Percentiles rank a stretch among this genome's conserved stretches.
Conservation (phyloP, 2,329 filamentous ascomycete species). For the Claviceps lovelessii region DNA sequence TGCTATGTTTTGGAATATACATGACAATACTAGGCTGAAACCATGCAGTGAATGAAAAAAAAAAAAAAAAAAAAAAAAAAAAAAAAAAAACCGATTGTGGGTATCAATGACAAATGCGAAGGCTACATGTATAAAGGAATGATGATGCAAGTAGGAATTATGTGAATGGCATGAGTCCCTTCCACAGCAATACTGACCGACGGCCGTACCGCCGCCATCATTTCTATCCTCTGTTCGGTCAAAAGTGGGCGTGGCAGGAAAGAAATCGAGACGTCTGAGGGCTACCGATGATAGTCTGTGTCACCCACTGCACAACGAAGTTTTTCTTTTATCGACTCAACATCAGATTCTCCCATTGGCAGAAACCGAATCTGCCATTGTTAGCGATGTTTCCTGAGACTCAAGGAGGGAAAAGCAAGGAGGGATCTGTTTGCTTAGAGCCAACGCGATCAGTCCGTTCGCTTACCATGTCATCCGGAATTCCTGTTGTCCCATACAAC, state of each 20-base stretch:
- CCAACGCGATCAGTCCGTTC: background rate
- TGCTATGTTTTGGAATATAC: background rate
- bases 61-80: no score
- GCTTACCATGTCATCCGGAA: conserved; percentile 58
- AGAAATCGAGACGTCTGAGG: background rate
- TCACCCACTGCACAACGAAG: conserved; percentile 36
- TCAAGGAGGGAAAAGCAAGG: no score
- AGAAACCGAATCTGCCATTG: conserved; percentile 47
- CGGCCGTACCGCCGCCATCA: background rate
- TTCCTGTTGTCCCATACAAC: conserved; percentile 53
- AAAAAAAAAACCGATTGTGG: background rate
- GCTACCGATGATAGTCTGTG: conserved; percentile 9
- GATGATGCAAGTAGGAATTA: background rate
- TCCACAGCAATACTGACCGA: background rate
- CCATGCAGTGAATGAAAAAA: background rate
- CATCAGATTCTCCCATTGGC: conserved; percentile 44
- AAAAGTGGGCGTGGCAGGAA: background rate
- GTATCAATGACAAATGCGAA: conserved; percentile 3
- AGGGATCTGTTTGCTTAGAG: background rate
- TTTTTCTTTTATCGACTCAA: conserved; percentile 44
- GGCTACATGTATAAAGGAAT: background rate
- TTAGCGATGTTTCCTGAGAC: conserved; percentile 7
- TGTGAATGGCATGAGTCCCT: background rate
- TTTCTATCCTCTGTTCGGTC: background rate
- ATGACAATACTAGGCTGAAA: background rate